phyloP scores from a whole-genome alignment of 2,329 filamentous ascomycete genomes.

The Corynespora cassiicola region DNA sequence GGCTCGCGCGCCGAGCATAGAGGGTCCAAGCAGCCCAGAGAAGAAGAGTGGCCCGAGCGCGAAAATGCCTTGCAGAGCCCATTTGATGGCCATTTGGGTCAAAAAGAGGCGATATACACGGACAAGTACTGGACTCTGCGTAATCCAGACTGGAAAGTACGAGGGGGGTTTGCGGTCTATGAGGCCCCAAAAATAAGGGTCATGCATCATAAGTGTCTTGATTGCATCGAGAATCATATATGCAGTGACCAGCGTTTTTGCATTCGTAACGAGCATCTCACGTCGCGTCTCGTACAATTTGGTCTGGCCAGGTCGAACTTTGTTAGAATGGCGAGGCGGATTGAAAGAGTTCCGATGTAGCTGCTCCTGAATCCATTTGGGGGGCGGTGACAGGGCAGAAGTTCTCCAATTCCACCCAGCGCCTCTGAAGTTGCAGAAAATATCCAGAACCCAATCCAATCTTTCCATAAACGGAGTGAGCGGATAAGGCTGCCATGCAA shows the following conservation, averaged over 20 bases:
- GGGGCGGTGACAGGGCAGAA: slow-evolving; percentile 54
- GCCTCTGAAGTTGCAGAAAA: slow-evolving; percentile 65
- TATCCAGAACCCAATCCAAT: slow-evolving; percentile 64
- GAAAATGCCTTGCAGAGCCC: slow-evolving; percentile 68
- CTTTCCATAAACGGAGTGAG: slow-evolving; percentile 55
- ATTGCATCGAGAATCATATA: slow-evolving; percentile 75
- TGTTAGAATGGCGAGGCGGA: slow-evolving; percentile 26
- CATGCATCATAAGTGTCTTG: slow-evolving; percentile 72
- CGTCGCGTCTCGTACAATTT: slow-evolving; percentile 41
- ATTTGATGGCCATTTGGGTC: slow-evolving; percentile 63
- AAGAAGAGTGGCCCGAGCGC: slow-evolving; percentile 67
- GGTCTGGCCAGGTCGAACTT: slow-evolving; percentile 41
- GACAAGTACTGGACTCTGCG: slow-evolving; percentile 55
- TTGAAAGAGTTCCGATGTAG: slow-evolving; percentile 36
- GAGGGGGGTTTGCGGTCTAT: slow-evolving; percentile 48
- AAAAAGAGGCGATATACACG: slow-evolving; percentile 64
- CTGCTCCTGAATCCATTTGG: slow-evolving; percentile 47
- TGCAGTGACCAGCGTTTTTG: slow-evolving; percentile 55
- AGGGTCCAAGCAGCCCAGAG: slow-evolving; percentile 62
- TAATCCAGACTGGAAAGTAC: slow-evolving; percentile 52
- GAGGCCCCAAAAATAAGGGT: slow-evolving; percentile 76
- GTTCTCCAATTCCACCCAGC: slow-evolving; percentile 67
- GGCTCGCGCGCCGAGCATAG: slow-evolving; percentile 65
- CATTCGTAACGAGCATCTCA: slow-evolving; percentile 41
- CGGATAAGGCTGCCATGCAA: slow-evolving; percentile 63